Evolutionary conservation across 78 protist genomes (phyloP), one percentile per base, ranked within the genome.

Genomic region (Dictyostelium brefeldianum): DNA sequence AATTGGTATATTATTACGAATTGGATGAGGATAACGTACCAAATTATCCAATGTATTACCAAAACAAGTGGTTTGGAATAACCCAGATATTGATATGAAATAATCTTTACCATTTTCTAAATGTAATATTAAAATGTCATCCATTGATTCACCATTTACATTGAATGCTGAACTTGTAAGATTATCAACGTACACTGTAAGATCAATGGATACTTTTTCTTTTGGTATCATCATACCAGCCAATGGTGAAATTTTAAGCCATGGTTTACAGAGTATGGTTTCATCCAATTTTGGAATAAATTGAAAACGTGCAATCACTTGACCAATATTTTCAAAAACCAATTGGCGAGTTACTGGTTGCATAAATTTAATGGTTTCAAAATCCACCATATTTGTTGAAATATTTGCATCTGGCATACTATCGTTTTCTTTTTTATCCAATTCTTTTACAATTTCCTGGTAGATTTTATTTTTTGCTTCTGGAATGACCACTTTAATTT

Each of bases 401-500:
- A 96, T 62, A 12, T 17, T 48, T 25, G 89, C 95, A 29, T 97
- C 97, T 7, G 98, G 97, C 87, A 91, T 71, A 25, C 53, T 18
- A 47, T 89, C 98, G 22, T 97, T 97, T 87, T 97, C 98, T 81
- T 92, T 65, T 62, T 80, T 80, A 74, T 97, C 98, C 67, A 94
- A 29, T 5, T 89, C 89, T 31, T 74, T 67, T 2, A 93, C 56
- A 22, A 96, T 43, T 50, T 89, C 91, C 36, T 48, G 79, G 41
- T 80, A 73, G 54, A 95, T 57, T 11, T 94, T n/a, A 53, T 65
- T 64, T 47, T 59, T 78, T 12, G 46, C 80, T 1, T 90, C 91
- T 8, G 91, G 92, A 47, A 85, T 93, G 10, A 84, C 94, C n/a
- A 70, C 65, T 69, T 81, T 87, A 50, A 78, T 29, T 22, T 93